A percentile compares a stretch with the other conserved stretches of the same genome.
phyloP scores from a whole-genome alignment of 2,329 filamentous ascomycete species.

The Exophiala xenobiotica region DNA sequence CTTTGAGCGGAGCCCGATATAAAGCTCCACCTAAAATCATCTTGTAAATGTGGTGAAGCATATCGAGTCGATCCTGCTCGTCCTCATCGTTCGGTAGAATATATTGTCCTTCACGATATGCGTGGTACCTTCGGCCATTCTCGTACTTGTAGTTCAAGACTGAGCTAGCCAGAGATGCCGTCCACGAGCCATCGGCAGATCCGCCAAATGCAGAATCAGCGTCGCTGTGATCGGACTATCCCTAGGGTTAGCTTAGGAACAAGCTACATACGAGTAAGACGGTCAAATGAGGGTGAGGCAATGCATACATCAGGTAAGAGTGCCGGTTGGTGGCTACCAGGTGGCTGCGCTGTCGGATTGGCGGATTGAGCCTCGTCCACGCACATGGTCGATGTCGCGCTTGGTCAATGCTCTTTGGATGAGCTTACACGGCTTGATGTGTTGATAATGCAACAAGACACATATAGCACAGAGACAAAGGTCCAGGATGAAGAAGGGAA shows the following conservation, averaged over 20 bases:
- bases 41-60: slow-evolving; percentile 8
- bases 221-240: background rate
- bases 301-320: background rate
- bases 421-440: no score
- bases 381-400: no score
- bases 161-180: slow-evolving; percentile 1
- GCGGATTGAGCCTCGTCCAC: no score
- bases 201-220: background rate
- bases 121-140: slow-evolving; percentile 36
- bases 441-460: no score
- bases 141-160: slow-evolving; percentile 35
- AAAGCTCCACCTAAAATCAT: slow-evolving; percentile 26
- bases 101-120: slow-evolving; percentile 32
- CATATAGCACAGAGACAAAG: no score
- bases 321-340: background rate
- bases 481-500: no score
- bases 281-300: background rate
- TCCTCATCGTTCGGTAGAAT: slow-evolving; percentile 25
- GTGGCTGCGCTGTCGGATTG: no score
- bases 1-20: slow-evolving; percentile 31
- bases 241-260: background rate
- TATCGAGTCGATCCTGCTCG: slow-evolving; percentile 7
- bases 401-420: no score
- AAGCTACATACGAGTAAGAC: background rate
- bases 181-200: background rate